Percentiles rank a stretch among this genome's conserved stretches.
phyloP scores from a whole-genome alignment of 805 yeast species.

The Metschnikowia kofuensis region DNA sequence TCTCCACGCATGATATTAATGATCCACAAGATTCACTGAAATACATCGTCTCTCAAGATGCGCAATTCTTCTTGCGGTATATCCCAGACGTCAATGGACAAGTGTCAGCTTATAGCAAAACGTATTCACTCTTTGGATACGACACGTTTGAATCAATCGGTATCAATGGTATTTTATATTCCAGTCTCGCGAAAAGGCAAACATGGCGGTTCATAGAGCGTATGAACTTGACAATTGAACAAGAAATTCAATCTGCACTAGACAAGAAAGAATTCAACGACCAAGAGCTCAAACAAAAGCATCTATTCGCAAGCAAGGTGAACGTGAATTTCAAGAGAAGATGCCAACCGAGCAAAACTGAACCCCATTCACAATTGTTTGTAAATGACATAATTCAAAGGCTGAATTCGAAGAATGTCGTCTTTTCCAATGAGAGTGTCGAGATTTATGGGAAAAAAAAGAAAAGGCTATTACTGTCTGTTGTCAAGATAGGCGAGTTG shows the following conservation, averaged over 20 bases:
- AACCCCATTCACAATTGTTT: neutral
- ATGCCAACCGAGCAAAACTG: neutral
- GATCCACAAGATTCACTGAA: conserved; percentile 30
- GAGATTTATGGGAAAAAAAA: conserved; percentile 35
- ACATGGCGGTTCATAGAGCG: conserved; percentile 35
- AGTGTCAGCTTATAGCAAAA: conserved; percentile 25
- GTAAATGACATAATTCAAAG: conserved; percentile 1
- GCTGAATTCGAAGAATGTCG: conserved; percentile 5
- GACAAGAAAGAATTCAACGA: conserved; percentile 23
- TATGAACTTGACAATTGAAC: conserved; percentile 30
- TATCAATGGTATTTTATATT: conserved; percentile 33
- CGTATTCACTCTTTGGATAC: conserved; percentile 21
- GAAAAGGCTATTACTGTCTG: conserved; percentile 33
- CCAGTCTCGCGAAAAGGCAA: conserved; percentile 20
- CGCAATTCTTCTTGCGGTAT: conserved; percentile 38
- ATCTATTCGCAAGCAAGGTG: conserved; percentile 15
- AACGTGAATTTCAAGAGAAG: conserved; percentile 2
- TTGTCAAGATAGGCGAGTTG: conserved; percentile 34
- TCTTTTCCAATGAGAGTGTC: conserved; percentile 17
- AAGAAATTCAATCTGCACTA: conserved; percentile 35
- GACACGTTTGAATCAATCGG: conserved; percentile 32
- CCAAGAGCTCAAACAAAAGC: conserved; percentile 34
- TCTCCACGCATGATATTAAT: conserved; percentile 36
- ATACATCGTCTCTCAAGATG: conserved; percentile 34
- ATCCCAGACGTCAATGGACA: conserved; percentile 36